These are phyloP conservation scores for Rhynchospora breviuscula DNA, from an alignment of 176 grass and related monocot genomes.

Conservation along the genomic window DNA sequence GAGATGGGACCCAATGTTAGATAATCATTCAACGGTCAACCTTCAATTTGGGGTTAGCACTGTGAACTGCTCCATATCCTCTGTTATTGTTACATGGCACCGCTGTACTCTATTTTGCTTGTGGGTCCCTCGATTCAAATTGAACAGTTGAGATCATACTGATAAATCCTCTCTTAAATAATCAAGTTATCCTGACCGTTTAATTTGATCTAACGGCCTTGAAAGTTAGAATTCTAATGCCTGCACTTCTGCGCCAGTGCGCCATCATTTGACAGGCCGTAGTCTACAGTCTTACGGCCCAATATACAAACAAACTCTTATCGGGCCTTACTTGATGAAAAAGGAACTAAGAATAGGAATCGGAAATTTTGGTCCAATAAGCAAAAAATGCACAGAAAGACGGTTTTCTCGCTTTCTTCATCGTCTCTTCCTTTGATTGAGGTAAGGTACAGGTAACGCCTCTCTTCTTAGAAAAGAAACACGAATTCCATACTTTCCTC, in stretches of 20 bases:
- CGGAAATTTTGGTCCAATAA: background rate
- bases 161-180: no score
- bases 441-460: background rate
- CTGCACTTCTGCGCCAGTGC: no score
- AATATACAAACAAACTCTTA: background rate
- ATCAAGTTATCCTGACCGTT: no score
- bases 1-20: background rate
- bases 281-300: background rate
- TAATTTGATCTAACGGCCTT: no score
- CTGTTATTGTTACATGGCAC: no score
- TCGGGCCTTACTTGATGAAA: background rate
- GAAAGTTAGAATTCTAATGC: no score
- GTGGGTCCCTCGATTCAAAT: background rate
- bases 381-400: background rate
- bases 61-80: no score
- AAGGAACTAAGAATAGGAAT: background rate
- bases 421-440: conserved; percentile 20
- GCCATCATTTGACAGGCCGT: background rate
- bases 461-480: background rate
- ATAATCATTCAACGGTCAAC: no score
- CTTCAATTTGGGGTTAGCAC: no score
- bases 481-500: background rate
- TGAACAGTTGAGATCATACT: background rate
- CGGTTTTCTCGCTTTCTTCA: background rate
- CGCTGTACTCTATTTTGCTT: no score